These are phyloP conservation scores for Auricularia sp. DNA, from an alignment of 768 basidiomycete genomes.

Conservation along the genomic window DNA sequence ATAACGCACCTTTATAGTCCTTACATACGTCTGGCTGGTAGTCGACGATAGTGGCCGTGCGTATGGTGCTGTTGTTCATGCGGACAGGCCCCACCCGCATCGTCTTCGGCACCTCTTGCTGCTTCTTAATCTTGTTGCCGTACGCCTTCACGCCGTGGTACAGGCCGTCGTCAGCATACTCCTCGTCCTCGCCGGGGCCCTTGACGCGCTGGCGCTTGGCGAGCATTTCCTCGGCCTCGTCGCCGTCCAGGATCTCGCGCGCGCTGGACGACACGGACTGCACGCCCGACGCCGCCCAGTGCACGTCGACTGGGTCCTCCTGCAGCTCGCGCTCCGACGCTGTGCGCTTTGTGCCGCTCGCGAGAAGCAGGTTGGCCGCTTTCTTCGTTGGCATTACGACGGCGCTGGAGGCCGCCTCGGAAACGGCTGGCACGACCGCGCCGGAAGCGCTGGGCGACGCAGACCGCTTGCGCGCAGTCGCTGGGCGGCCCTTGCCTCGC, in stretches of 20 bases:
- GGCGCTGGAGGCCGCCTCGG: slow-evolving; percentile 27
- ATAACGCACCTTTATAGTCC: slow-evolving; percentile 86
- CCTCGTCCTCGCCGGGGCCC: slow-evolving; percentile 37
- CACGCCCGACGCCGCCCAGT: slow-evolving; percentile 56
- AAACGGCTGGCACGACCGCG: slow-evolving; percentile 18
- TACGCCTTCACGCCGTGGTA: slow-evolving; percentile 83
- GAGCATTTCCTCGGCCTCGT: slow-evolving; percentile 68
- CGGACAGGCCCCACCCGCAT: slow-evolving; percentile 80
- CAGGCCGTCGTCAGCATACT: slow-evolving; percentile 63
- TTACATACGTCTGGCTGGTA: slow-evolving; percentile 99
- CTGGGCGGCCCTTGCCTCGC: slow-evolving; percentile 70
- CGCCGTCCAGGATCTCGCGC: slow-evolving; percentile 71
- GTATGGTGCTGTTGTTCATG: slow-evolving; percentile 63
- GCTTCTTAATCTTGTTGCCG: slow-evolving; percentile 69
- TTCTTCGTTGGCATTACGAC: slow-evolving; percentile 76
- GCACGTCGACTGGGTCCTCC: slow-evolving; percentile 28
- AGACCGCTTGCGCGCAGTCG: slow-evolving; percentile 67
- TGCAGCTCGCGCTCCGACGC: slow-evolving; percentile 21
- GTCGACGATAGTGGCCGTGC: slow-evolving; percentile 90
- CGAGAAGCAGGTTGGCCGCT: slow-evolving; percentile 56
- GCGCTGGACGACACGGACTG: slow-evolving; percentile 64
- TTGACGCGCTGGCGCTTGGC: slow-evolving; percentile 52
- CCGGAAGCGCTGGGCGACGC: slow-evolving; percentile 40
- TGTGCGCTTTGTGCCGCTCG: slow-evolving; percentile 64
- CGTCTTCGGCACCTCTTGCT: slow-evolving; percentile 73